These are phyloP conservation scores for Leccinum variicolor DNA, from an alignment of 768 basidiomycete species.

Conservation along the genomic window DNA sequence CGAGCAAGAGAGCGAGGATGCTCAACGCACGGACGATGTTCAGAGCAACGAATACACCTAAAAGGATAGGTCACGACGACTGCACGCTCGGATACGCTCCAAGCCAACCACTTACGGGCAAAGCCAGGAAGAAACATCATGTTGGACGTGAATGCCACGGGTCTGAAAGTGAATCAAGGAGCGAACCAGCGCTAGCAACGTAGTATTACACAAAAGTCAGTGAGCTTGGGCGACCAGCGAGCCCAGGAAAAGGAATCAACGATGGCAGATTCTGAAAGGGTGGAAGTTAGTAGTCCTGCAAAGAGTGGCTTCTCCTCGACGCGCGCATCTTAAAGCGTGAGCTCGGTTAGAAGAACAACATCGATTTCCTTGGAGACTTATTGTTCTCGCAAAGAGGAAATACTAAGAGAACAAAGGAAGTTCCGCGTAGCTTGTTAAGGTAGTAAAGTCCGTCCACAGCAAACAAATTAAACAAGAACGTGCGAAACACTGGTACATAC, in stretches of 20 bases:
- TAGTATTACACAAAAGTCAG: slow-evolving; percentile 6
- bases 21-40: slow-evolving; percentile 75
- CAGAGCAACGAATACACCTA: slow-evolving; percentile 66
- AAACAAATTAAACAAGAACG: slow-evolving; percentile 7
- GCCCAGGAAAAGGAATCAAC: slow-evolving; percentile 5
- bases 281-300: not conserved
- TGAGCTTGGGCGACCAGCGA: slow-evolving; percentile 28
- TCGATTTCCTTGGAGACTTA: slow-evolving; percentile 27
- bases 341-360: not conserved
- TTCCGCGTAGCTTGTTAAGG: slow-evolving; percentile 8
- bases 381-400: slow-evolving; percentile 22
- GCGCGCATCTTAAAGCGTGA: slow-evolving; percentile 1
- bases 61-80: not conserved
- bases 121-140: slow-evolving; percentile 29
- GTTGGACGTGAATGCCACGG: slow-evolving; percentile 1
- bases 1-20: slow-evolving; percentile 74
- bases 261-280: not conserved
- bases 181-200: slow-evolving; percentile 22
- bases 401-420: slow-evolving; percentile 17
- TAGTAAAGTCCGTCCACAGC: slow-evolving; percentile 11
- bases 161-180: not conserved
- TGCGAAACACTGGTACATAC: not conserved
- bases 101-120: slow-evolving; percentile 21
- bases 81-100: not conserved
- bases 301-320: not conserved